Percentiles rank a stretch among this genome's conserved stretches.
Conservation (phyloP, 495 filamentous ascomycete species). For the Podospora didyma region DNA sequence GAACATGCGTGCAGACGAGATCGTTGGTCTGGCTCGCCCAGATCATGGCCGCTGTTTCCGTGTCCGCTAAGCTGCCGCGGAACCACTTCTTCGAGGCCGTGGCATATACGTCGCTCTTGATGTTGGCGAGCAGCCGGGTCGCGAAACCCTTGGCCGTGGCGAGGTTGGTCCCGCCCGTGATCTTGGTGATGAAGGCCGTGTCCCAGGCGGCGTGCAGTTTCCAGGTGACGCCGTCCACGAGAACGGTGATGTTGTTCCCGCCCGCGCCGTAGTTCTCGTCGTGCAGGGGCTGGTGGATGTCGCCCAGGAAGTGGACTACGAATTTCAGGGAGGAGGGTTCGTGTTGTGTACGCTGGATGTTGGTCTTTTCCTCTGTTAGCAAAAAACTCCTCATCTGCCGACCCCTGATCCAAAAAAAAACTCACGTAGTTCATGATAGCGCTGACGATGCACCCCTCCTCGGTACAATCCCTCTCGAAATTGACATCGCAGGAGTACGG, state of each 20-base stretch:
- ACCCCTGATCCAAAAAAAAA: neutral
- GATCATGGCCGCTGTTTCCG: constrained; percentile 32
- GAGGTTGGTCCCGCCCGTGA: constrained; percentile 40
- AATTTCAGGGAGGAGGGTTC: constrained; percentile 17
- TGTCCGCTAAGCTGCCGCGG: constrained; percentile 31
- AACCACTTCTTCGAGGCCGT: constrained; percentile 46
- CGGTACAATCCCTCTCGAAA: constrained; percentile 54
- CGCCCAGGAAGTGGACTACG: constrained; percentile 8
- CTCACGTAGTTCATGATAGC: constrained; percentile 60
- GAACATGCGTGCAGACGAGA: constrained; percentile 52
- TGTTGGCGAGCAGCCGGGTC: constrained; percentile 32
- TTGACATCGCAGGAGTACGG: constrained; percentile 53
- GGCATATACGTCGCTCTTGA: constrained; percentile 46
- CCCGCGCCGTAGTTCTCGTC: constrained; percentile 5
- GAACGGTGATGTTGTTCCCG: constrained; percentile 46
- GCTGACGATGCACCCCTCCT: constrained; percentile 53
- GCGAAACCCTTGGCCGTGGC: constrained; percentile 27
- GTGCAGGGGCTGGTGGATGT: constrained; percentile 8
- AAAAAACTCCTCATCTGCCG: neutral
- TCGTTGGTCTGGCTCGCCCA: constrained; percentile 59
- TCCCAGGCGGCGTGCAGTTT: constrained; percentile 66
- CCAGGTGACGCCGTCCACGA: constrained; percentile 46
- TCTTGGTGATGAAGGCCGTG: constrained; percentile 56
- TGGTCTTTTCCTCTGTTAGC: neutral
- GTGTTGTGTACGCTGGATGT: constrained; percentile 22